These are phyloP conservation scores for Neopestalotiopsis clavispora DNA, from an alignment of 2,329 filamentous ascomycete species.

Conservation along the genomic window DNA sequence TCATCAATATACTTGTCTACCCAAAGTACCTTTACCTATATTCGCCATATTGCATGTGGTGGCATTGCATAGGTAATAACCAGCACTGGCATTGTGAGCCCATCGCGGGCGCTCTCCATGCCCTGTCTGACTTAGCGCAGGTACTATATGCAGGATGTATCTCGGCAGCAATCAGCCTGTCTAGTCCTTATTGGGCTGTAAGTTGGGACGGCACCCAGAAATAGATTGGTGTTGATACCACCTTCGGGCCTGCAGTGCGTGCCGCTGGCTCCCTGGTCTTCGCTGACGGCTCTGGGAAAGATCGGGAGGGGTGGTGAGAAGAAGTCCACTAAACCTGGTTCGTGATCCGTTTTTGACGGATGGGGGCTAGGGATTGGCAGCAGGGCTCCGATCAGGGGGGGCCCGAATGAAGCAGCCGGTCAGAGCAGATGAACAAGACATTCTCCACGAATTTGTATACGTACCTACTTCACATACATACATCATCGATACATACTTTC, in stretches of 20 bases:
- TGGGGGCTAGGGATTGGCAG: neutral
- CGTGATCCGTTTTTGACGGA: neutral
- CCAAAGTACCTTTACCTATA: no score
- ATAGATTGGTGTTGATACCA: no score
- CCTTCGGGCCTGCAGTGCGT: neutral
- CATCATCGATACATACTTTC: no score
- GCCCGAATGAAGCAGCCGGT: conserved; percentile 4
- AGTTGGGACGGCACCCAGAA: no score
- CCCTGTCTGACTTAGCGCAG: neutral
- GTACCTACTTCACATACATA: no score
- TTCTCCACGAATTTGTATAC: neutral
- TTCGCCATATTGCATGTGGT: no score
- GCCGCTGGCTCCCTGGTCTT: neutral
- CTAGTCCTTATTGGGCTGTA: conserved; percentile 1
- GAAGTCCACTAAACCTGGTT: neutral
- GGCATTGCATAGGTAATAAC: neutral
- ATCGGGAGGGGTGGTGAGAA: neutral
- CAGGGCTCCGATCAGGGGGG: neutral
- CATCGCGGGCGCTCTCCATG: neutral
- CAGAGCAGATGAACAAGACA: neutral
- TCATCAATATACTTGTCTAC: no score
- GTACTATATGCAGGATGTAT: neutral
- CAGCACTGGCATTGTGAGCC: neutral
- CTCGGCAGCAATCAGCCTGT: neutral
- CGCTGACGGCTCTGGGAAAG: neutral